Conservation (phyloP, 805 yeast species). For the Cyberlindnera japonica region DNA sequence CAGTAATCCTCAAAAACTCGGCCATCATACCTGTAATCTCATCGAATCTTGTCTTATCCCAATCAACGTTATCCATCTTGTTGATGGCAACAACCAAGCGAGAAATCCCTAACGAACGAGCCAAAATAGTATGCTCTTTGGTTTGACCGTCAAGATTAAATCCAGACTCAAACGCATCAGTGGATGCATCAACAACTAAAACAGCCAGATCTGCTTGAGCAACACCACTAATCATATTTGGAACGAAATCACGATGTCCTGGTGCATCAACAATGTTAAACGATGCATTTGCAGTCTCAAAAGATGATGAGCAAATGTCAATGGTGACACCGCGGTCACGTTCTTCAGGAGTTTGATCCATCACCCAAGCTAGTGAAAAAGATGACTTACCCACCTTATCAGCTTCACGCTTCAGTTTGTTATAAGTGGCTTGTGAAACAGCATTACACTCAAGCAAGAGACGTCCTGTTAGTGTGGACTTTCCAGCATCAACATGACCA, state of each 20-base stretch:
- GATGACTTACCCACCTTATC: constrained; percentile 97
- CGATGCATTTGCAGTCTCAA: constrained; percentile 85
- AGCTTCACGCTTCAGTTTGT: constrained; percentile 96
- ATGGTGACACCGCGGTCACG: constrained; percentile 97
- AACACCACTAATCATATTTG: constrained; percentile 95
- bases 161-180: constrained; percentile 95
- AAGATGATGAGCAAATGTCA: constrained; percentile 89
- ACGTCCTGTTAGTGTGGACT: constrained; percentile 98
- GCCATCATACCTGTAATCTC: constrained; percentile 74
- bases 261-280: constrained; percentile 94
- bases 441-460: constrained; percentile 96
- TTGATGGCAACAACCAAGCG: constrained; percentile 87
- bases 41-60: constrained; percentile 78
- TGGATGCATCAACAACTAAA: constrained; percentile 86
- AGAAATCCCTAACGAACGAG: constrained; percentile 84
- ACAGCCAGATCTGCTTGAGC: constrained; percentile 93
- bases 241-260: constrained; percentile 95
- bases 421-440: constrained; percentile 94
- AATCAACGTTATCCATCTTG: constrained; percentile 93
- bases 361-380: constrained; percentile 97
- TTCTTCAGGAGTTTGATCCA: constrained; percentile 94
- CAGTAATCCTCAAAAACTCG: constrained; percentile 80
- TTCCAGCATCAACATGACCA: constrained; percentile 99
- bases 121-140: constrained; percentile 90
- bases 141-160: constrained; percentile 94